Base-by-base conservation (phyloP, 208 protist species). In the Phytomonas francai region DNA sequence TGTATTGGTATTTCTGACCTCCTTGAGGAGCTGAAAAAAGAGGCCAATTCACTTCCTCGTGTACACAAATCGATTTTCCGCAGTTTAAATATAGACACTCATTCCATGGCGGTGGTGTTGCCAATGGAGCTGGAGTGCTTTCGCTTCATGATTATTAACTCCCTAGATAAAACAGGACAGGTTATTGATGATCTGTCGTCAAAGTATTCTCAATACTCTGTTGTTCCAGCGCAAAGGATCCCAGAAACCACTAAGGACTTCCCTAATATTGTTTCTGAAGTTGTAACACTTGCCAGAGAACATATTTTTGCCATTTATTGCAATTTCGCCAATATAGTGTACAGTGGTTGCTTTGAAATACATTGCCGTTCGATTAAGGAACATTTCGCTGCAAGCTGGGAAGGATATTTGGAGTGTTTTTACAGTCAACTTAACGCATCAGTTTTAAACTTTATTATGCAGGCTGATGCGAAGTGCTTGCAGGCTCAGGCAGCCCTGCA, bases 311-410 rank as follows among this genome's bases (percentile, higher is more conserved):
- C 58, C 49, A 80, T 95, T 73, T 33, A 65, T 32, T 77, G 67
- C 29, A 66, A 67, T n/a, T 88, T 87, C 14, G 73, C 69, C n/a
- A 76, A 88, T 71, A 61, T 79, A 63, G 82, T 95, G 16, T 91
- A 84, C 65, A 88, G 78, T 71, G 87, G 87, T n/a, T 83, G 83
- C 36, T 77, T 95, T 62, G 81, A 79, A 22, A 83, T 95, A 39
- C 74, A 78, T 30, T 91, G 84, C 66, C 73, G 59, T 28, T 71
- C 77, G 2, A 63, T 93, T 8, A 89, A 88, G 64, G 63, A 70
- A 31, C 74, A 81, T 42, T 85, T 87, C 42, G 61, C 36, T 8
- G 71, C 73, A 31, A 71, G 87, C 14, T 95, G 90, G 90, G 62
- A 78, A 29, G 56, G 59, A 31, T 88, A 83, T 66, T 59, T 90